Evolutionary conservation across 2,329 filamentous ascomycete species (phyloP).

Genomic region (Penicillium frequentans): DNA sequence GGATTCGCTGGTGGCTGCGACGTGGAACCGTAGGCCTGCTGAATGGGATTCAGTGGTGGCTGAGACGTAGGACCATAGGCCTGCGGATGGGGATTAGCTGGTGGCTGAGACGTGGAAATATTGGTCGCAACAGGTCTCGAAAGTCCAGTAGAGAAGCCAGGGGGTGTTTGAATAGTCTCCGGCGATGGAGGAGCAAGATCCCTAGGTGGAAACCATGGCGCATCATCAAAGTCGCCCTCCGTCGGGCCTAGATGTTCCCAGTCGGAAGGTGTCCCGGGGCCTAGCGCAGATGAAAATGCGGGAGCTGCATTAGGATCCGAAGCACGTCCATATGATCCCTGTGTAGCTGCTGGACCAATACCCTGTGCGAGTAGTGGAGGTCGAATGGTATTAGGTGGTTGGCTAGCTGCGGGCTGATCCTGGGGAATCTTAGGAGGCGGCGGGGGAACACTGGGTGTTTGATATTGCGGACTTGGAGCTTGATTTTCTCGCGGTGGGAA

Average conservation of each 20-base stretch:
- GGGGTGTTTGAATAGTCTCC: constrained; percentile 10
- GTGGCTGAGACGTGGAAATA: constrained; percentile 8
- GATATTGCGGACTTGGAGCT: constrained; percentile 15
- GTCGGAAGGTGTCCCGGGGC: constrained; percentile 46
- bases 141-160: constrained; percentile 11
- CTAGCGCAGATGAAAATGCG: constrained; percentile 39
- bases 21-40: neutral
- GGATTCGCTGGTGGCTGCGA: constrained; percentile 10
- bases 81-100: constrained; percentile 9
- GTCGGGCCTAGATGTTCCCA: constrained; percentile 47
- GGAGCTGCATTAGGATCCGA: constrained; percentile 16
- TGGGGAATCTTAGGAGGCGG: constrained; percentile 45
- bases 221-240: constrained; percentile 40
- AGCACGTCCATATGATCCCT: constrained; percentile 16
- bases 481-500: neutral
- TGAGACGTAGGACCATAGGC: constrained; percentile 4
- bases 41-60: constrained; percentile 3
- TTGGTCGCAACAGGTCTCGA: neutral
- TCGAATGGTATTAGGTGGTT: constrained; percentile 22
- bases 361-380: constrained; percentile 18
- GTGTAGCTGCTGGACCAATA: constrained; percentile 15
- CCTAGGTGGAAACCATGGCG: constrained; percentile 23
- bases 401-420: constrained; percentile 31
- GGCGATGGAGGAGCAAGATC: constrained; percentile 6
- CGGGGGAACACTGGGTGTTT: constrained; percentile 29